Evolutionary conservation across 371 early-diverging fungal genomes (phyloP).

Genomic region (Rhizopus arrhizus): DNA sequence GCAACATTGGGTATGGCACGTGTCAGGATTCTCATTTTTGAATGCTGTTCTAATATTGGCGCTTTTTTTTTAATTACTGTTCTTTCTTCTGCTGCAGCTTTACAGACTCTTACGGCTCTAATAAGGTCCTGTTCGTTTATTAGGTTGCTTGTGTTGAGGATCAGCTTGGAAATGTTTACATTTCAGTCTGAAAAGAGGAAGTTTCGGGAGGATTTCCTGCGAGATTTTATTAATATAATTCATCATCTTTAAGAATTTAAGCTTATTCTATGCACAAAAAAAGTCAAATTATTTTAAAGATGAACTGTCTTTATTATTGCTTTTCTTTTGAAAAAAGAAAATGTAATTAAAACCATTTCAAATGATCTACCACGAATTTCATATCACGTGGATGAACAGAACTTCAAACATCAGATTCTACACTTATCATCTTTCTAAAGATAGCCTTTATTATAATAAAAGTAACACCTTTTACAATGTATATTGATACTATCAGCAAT

Average conservation of each 20-base stretch:
- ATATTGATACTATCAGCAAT: no score
- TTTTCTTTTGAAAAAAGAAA: no score
- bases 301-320: no score
- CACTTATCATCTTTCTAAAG: no score
- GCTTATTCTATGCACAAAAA: no score
- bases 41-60: slow-evolving; percentile 81
- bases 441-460: no score
- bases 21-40: slow-evolving; percentile 33
- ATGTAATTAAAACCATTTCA: no score
- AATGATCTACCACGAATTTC: no score
- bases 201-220: slow-evolving; percentile 54
- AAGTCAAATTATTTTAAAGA: no score
- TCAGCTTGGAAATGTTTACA: slow-evolving; percentile 23
- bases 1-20: slow-evolving; percentile 82
- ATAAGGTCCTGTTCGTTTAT: slow-evolving; percentile 78
- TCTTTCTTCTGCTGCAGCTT: slow-evolving; percentile 98
- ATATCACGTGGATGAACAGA: no score
- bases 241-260: slow-evolving; percentile 32
- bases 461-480: no score
- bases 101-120: slow-evolving; percentile 92
- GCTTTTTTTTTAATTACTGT: slow-evolving; percentile 93
- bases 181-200: slow-evolving; percentile 53
- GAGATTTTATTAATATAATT: slow-evolving; percentile 58
- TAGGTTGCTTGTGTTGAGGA: neutral
- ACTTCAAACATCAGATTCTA: no score